Percentiles rank a stretch among this genome's conserved stretches.
Conservation (phyloP, 2,329 filamentous ascomycete species). For the Verticillium longisporum region DNA sequence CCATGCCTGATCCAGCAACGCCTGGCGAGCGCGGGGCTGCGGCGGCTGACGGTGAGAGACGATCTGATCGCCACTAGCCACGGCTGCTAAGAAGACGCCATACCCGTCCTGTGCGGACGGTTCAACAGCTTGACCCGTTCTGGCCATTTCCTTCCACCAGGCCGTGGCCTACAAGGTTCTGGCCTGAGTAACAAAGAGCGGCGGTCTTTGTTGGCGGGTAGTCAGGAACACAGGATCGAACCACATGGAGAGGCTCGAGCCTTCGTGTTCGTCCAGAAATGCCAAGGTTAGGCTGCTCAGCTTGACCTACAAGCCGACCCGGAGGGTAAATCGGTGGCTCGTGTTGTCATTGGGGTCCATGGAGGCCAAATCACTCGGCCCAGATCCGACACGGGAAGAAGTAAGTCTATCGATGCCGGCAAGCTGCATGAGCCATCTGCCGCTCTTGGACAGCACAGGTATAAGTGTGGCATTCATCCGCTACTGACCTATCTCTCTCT, state of each 20-base stretch:
- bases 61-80: background rate
- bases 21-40: background rate
- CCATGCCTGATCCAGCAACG: background rate
- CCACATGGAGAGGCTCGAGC: background rate
- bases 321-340: background rate
- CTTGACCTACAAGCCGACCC: background rate
- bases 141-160: background rate
- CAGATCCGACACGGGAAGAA: background rate
- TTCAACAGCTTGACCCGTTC: background rate
- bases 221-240: background rate
- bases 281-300: background rate
- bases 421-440: background rate
- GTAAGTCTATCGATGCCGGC: background rate
- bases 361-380: background rate
- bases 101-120: background rate
- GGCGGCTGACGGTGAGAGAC: background rate
- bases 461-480: background rate
- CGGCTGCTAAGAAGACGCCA: background rate
- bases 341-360: background rate
- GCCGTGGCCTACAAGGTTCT: background rate
- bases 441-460: background rate
- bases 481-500: no score
- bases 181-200: background rate
- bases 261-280: no score
- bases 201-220: background rate